Percentiles rank a stretch among this genome's conserved stretches.
These are phyloP conservation scores for Cystobasidiaceae sp. DNA, from an alignment of 1,284 basidiomycete genomes.

Conservation along the genomic window DNA sequence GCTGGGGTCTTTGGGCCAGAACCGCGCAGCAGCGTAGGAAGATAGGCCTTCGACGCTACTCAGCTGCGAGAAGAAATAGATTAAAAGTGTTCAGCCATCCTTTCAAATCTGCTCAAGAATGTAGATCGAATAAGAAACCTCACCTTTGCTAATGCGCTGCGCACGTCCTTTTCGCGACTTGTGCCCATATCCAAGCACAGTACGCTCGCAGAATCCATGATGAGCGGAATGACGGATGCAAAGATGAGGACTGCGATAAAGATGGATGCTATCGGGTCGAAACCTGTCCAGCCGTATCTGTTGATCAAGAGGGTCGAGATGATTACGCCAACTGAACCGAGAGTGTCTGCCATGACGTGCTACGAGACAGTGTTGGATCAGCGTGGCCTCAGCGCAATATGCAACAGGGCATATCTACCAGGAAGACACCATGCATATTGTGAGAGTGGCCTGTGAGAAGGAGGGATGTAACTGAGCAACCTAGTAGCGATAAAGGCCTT, in stretches of 20 bases:
- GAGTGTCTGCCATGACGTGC: slow-evolving; percentile 52
- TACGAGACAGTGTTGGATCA: slow-evolving; percentile 27
- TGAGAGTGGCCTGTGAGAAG: slow-evolving; percentile 70
- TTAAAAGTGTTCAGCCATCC: neutral
- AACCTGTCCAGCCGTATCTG: slow-evolving; percentile 98
- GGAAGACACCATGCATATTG: slow-evolving; percentile 99
- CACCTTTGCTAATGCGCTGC: slow-evolving; percentile 71
- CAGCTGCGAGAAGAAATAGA: slow-evolving; percentile 53
- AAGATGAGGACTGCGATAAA: slow-evolving; percentile 95
- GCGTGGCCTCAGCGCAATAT: neutral
- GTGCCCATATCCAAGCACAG: slow-evolving; percentile 75
- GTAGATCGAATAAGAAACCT: slow-evolving; percentile 37
- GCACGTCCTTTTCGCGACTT: slow-evolving; percentile 62
- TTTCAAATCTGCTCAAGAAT: neutral
- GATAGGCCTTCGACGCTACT: slow-evolving; percentile 66
- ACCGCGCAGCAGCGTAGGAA: slow-evolving; percentile 73
- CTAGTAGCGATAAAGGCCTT: neutral
- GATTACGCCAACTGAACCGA: slow-evolving; percentile 95
- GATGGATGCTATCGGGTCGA: slow-evolving; percentile 94
- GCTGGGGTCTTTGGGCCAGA: slow-evolving; percentile 92
- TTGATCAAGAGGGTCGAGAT: slow-evolving; percentile 93
- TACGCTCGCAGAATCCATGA: slow-evolving; percentile 85
- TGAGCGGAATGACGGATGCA: slow-evolving; percentile 88
- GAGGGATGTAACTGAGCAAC: neutral
- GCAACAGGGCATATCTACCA: slow-evolving; percentile 55